These are phyloP conservation scores for Musa beccarii DNA, from an alignment of 176 grass and related monocot species.

Conservation along the genomic window DNA sequence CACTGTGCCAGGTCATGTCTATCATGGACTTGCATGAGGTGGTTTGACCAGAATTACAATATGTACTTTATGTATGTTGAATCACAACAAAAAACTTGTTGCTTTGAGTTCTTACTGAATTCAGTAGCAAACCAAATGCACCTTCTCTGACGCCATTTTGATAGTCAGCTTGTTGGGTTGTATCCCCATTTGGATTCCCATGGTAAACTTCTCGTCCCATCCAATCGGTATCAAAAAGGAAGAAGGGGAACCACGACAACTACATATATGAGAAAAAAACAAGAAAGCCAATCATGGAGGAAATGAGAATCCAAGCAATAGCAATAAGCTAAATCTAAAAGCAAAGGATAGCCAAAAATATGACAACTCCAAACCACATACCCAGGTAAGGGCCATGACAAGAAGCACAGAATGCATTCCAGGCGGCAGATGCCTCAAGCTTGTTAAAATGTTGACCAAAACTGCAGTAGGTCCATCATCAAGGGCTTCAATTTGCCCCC, in stretches of 20 bases:
- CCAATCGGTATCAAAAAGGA: slow-evolving; percentile 99
- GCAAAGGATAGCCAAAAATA: background rate
- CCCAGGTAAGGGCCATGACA: slow-evolving; percentile 98
- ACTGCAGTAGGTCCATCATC: slow-evolving; percentile 87
- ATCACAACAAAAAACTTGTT: slow-evolving; percentile 3
- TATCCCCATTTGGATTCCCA: slow-evolving; percentile 78
- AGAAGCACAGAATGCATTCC: slow-evolving; percentile 93
- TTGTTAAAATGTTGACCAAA: slow-evolving; percentile 93
- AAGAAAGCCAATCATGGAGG: background rate
- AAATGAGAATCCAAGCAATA: too few species aligned
- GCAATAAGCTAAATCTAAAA: background rate
- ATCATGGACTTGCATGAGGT: too few species aligned
- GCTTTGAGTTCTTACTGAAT: slow-evolving; percentile 79
- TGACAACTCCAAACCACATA: slow-evolving; percentile 19
- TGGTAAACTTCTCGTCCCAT: slow-evolving; percentile 98
- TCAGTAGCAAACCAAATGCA: slow-evolving; percentile 99
- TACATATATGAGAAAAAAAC: slow-evolving; percentile 31
- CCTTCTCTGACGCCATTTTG: slow-evolving; percentile 94
- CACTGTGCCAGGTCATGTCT: too few species aligned
- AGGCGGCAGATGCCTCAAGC: slow-evolving; percentile 83
- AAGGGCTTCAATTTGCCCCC: slow-evolving; percentile 35
- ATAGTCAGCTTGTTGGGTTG: slow-evolving; percentile 50
- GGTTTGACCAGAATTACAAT: background rate
- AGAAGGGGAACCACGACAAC: slow-evolving; percentile 99
- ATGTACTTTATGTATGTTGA: background rate